These are phyloP conservation scores for Zea luxurians DNA, from an alignment of 176 grass and related monocot genomes.

Conservation along the genomic window DNA sequence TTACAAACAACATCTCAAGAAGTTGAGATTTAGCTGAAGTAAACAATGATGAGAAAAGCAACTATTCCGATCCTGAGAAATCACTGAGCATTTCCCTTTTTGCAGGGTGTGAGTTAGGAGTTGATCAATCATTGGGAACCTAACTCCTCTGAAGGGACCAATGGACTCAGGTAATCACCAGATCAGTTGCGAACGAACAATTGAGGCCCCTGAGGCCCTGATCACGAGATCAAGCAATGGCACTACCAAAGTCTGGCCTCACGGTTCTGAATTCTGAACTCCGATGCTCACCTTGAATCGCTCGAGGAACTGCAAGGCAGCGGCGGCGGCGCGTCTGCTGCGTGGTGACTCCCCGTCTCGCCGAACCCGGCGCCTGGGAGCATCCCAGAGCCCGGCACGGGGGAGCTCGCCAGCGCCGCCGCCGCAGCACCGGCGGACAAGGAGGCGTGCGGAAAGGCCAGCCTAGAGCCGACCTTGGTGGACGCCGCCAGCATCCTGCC, in stretches of 20 bases:
- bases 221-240: neutral
- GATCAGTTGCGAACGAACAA: neutral
- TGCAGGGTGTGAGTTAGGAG: constrained; percentile 1
- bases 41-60: neutral
- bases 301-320: constrained; percentile 22
- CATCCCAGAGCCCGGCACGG: constrained; percentile 24
- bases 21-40: neutral
- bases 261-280: constrained; percentile 13
- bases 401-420: constrained; percentile 14
- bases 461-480: constrained; percentile 38
- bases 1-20: neutral
- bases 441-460: constrained; percentile 24
- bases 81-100: neutral
- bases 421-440: neutral
- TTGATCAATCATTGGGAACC: neutral
- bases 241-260: neutral
- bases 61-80: neutral
- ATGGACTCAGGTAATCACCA: neutral
- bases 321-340: neutral
- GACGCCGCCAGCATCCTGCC: constrained; percentile 37
- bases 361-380: neutral
- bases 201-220: neutral
- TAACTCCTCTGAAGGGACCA: neutral
- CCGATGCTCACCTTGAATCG: constrained; percentile 26
- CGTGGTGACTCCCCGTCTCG: neutral